phyloP scores from a whole-genome alignment of 768 basidiomycete species.

The Calvatia gigantea region DNA sequence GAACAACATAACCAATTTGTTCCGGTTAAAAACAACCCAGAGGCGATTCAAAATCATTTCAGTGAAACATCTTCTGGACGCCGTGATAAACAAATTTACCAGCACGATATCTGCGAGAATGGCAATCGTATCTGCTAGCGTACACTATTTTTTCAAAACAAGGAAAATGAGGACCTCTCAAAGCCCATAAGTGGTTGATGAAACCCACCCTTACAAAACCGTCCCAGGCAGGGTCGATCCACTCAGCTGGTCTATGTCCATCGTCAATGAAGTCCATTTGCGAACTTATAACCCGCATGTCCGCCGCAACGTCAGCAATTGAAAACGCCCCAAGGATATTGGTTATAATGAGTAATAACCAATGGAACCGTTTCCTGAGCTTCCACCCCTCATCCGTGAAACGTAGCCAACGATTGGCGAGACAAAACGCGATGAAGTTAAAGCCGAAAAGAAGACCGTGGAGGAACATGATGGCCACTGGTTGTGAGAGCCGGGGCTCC shows the following conservation, averaged over 20 bases:
- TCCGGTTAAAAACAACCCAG: slow-evolving; percentile 4
- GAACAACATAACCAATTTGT: not conserved
- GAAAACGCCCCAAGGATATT: not conserved
- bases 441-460: not conserved
- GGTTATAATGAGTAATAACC: not conserved
- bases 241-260: not conserved
- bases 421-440: not conserved
- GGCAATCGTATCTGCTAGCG: not conserved
- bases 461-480: not conserved
- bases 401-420: slow-evolving; percentile 1
- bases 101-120: slow-evolving; percentile 1
- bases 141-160: not conserved
- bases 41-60: slow-evolving; percentile 1
- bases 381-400: slow-evolving; percentile 10
- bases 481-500: not conserved
- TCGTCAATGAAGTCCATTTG: not conserved
- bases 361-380: slow-evolving; percentile 1
- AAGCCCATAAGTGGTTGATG: not conserved
- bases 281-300: not conserved
- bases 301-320: not conserved
- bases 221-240: not conserved
- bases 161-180: not conserved
- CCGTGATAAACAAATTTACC: not conserved
- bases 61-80: not conserved
- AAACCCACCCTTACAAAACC: not conserved